Base-by-base conservation (phyloP, 768 basidiomycete species). In the Leucocoprinus sp. region DNA sequence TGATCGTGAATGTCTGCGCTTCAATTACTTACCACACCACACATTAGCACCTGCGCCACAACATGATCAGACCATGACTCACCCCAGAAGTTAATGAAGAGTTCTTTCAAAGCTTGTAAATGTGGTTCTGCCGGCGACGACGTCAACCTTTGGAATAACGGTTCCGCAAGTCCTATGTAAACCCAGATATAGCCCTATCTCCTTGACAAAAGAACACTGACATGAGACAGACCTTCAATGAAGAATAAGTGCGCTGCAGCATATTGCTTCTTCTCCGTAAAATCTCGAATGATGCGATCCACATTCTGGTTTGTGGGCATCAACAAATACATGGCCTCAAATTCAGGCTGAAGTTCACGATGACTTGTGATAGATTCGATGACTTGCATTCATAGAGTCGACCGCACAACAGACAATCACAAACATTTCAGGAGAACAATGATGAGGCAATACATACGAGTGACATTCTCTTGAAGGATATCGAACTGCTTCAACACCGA, bases 221-320 rank as follows among this genome's bases (percentile, higher is more conserved):
- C 26, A 6, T 27, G 26, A 41, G 14, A 56, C 61, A 38, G 50
- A 69, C 95, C 86, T 57, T 97, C 95, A 49, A 93, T 72, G 61
- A 98, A 99, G 74, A 93, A 93, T 46, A 97, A 62, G 61, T 98
- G 89, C 0, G 87, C 95, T 0, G 67, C 83, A 14, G 80, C 80
- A 60, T 98, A 98, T 54, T 84, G 79, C 54, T 72, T 70, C 11
- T 72, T 73, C 42, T 61, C 59, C 24, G 66, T 61, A 51, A 92
- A 95, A 64, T 99, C 96, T 26, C 72, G 78, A 54, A 98, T 84
- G 57, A 99, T 74, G 17, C 93, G 78, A 46, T 95, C 84, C 35
- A 98, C 79, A 63, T 98, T 98, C 68, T 92, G 88, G 1, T 80
- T 80, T 3, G 96, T 98, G 12, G 96, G 88, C 79, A 93, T 95